Conservation (phyloP, 768 basidiomycete genomes). For the Cubamyces lactineus region DNA sequence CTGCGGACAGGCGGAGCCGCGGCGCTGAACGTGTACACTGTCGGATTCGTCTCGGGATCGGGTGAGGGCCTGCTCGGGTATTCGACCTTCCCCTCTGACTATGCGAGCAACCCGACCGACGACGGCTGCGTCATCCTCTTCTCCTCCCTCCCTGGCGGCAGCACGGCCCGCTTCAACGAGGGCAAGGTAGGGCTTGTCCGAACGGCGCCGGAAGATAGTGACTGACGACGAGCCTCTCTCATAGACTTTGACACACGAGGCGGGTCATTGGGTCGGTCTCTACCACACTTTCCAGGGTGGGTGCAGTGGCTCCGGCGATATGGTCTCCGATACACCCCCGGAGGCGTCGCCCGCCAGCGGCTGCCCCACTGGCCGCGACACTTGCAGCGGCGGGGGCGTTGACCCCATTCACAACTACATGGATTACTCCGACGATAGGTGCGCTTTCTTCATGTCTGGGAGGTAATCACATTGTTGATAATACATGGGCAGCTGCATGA, state of each 20-base stretch:
- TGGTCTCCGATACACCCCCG: conserved; percentile 50
- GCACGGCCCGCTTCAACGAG: conserved; percentile 42
- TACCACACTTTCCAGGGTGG: conserved; percentile 64
- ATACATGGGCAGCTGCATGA: conserved; percentile 45
- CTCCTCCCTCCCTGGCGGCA: conserved; percentile 44
- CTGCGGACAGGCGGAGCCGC: conserved; percentile 45
- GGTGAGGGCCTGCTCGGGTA: conserved; percentile 54
- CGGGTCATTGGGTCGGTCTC: conserved; percentile 63
- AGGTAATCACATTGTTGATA: background rate
- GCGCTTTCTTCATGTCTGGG: background rate
- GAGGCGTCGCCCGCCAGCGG: conserved; percentile 45
- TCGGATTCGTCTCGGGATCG: conserved; percentile 47
- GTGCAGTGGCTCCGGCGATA: conserved; percentile 44
- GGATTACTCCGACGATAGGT: conserved; percentile 53
- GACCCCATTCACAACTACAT: conserved; percentile 57
- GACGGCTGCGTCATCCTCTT: conserved; percentile 50
- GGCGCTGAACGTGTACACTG: conserved; percentile 55
- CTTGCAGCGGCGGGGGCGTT: conserved; percentile 33
- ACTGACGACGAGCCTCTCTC: background rate
- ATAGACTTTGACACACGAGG: conserved; percentile 57
- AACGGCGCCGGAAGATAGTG: background rate
- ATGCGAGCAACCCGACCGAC: conserved; percentile 43
- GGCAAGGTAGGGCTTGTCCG: conserved; percentile 30
- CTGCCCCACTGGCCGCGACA: conserved; percentile 40
- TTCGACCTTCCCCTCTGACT: conserved; percentile 53